A percentile compares a stretch with the other conserved stretches of the same genome.
phyloP scores from a whole-genome alignment of 805 yeast genomes.

The Schwanniomyces yamadae region DNA sequence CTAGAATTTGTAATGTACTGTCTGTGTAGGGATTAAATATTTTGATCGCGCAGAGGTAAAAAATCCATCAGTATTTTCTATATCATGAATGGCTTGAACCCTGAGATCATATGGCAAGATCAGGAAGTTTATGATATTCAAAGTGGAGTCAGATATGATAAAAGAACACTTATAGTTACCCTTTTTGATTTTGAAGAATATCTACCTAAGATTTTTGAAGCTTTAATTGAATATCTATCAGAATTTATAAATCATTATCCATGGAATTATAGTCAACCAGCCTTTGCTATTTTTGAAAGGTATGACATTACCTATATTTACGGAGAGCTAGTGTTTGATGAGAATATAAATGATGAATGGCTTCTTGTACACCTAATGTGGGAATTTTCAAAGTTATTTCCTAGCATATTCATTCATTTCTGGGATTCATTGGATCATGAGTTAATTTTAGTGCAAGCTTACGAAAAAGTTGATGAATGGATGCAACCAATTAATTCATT shows the following conservation, averaged over 20 bases:
- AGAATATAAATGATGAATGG: slow-evolving; percentile 44
- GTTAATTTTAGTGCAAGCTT: slow-evolving; percentile 49
- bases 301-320: slow-evolving; percentile 27
- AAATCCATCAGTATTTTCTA: no score
- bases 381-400: slow-evolving; percentile 28
- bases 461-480: slow-evolving; percentile 48
- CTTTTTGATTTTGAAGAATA: slow-evolving; percentile 6
- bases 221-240: slow-evolving; percentile 10
- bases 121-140: slow-evolving; percentile 6
- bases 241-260: slow-evolving; percentile 23
- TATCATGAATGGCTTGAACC: slow-evolving; percentile 4
- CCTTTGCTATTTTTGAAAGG: slow-evolving; percentile 4
- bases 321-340: slow-evolving; percentile 46
- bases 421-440: slow-evolving; percentile 57
- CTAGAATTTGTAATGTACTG: no score
- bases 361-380: slow-evolving; percentile 41
- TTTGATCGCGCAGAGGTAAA: no score
- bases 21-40: no score
- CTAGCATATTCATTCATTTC: slow-evolving; percentile 42
- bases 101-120: slow-evolving; percentile 12
- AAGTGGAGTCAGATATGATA: slow-evolving; percentile 6
- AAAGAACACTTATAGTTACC: slow-evolving; percentile 7
- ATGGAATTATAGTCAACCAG: slow-evolving; percentile 14
- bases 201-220: slow-evolving; percentile 3
- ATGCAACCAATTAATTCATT: slow-evolving; percentile 44